phyloP scores from a whole-genome alignment of 2,329 filamentous ascomycete species.

The Aspergillus quadricinctus region DNA sequence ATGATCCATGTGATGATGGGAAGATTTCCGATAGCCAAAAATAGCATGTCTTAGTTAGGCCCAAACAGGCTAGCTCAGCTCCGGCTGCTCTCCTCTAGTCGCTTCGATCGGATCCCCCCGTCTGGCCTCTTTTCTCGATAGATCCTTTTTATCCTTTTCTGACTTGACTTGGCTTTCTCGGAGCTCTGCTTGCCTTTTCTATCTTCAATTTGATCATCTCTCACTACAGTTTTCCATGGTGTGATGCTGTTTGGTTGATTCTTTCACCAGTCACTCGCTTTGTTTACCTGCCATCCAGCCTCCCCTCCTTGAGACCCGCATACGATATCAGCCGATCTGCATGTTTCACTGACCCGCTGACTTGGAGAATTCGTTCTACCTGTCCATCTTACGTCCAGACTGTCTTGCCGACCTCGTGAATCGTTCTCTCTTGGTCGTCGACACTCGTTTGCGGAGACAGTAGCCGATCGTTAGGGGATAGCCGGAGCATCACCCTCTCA shows the following conservation, averaged over 20 bases:
- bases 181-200: not conserved
- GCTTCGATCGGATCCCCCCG: conserved; percentile 6
- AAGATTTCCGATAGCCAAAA: conserved; percentile 13
- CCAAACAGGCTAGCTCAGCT: conserved; percentile 2
- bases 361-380: conserved; percentile 4
- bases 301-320: conserved; percentile 8
- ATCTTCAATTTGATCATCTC: not conserved
- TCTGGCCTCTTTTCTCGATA: conserved; percentile 5
- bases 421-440: not conserved
- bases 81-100: conserved; percentile 2
- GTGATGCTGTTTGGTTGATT: not conserved
- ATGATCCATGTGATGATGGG: not conserved
- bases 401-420: not conserved
- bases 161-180: not conserved
- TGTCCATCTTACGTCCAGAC: conserved; percentile 2
- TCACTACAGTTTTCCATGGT: not conserved
- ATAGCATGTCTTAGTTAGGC: conserved; percentile 20
- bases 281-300: conserved; percentile 13
- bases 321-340: conserved; percentile 16
- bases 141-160: conserved; percentile 4
- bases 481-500: not conserved
- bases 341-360: conserved; percentile 15
- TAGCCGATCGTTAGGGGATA: not conserved
- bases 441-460: conserved; percentile 4
- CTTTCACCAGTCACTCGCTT: conserved; percentile 18